Conservation (phyloP, 768 basidiomycete species). For the Boletus eberwhitei region DNA sequence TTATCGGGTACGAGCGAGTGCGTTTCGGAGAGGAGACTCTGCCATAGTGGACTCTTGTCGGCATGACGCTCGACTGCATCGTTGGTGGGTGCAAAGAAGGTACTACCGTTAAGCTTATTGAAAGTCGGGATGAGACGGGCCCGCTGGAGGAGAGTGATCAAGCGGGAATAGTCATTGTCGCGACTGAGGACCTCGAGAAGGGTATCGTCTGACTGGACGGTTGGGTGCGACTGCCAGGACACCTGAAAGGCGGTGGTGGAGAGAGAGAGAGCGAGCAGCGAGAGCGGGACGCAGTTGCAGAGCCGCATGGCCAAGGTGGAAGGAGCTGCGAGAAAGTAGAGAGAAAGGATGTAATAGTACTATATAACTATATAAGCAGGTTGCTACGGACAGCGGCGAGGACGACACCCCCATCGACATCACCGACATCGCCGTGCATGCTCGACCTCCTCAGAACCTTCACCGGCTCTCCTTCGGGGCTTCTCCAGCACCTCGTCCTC, state of each 20-base stretch:
- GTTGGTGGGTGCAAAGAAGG: slow-evolving; percentile 95
- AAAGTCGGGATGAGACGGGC: slow-evolving; percentile 89
- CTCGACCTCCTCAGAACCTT: slow-evolving; percentile 46
- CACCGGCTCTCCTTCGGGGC: slow-evolving; percentile 50
- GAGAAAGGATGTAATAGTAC: too few relatives aligned
- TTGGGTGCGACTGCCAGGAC: slow-evolving; percentile 20
- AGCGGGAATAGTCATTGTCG: slow-evolving; percentile 74
- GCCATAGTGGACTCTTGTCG: slow-evolving; percentile 32
- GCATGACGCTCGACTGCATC: slow-evolving; percentile 68
- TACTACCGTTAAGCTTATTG: slow-evolving; percentile 77
- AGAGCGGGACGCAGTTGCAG: slow-evolving; percentile 33
- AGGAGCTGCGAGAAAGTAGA: background rate
- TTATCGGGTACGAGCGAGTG: slow-evolving; percentile 60
- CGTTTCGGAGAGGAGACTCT: slow-evolving; percentile 24
- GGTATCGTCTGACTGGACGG: slow-evolving; percentile 42
- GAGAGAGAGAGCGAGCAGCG: slow-evolving; percentile 28
- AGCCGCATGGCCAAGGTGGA: slow-evolving; percentile 30
- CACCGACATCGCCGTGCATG: slow-evolving; percentile 30
- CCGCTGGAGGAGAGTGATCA: slow-evolving; percentile 75
- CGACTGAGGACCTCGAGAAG: slow-evolving; percentile 74
- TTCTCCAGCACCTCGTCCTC: slow-evolving; percentile 56
- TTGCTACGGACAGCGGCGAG: background rate
- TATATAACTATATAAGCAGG: slow-evolving; percentile 6
- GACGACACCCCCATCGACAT: background rate
- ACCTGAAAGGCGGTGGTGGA: slow-evolving; percentile 22